These are phyloP conservation scores for Eucalyptus sp. DNA, from an alignment of 345 rosid species.

Conservation along the genomic window DNA sequence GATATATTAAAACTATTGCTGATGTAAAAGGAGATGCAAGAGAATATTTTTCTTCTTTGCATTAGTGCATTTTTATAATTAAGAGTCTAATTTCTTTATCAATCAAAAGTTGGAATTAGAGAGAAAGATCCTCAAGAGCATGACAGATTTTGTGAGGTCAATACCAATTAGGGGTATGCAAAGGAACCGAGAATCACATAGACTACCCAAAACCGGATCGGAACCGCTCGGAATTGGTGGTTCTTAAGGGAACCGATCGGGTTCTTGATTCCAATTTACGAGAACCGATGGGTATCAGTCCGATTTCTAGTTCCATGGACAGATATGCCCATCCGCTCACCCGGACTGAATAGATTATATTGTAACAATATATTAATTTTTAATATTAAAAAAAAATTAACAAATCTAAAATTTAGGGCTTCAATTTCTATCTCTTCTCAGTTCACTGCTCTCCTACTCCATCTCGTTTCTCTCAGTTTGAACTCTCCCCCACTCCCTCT, in stretches of 20 bases:
- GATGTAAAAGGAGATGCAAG: background rate
- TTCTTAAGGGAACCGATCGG: rapidly evolving
- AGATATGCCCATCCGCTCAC: rapidly evolving
- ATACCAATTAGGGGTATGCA: too few species aligned
- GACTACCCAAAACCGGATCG: rapidly evolving
- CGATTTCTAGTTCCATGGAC: rapidly evolving
- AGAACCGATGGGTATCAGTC: rapidly evolving
- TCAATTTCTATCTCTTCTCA: too few species aligned
- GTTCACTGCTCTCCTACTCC: rapidly evolving
- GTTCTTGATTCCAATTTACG: too few species aligned
- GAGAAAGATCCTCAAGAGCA: rapidly evolving
- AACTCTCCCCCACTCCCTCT: too few species aligned
- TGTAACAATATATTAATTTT: too few species aligned
- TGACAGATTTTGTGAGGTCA: background rate
- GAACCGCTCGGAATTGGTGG: rapidly evolving
- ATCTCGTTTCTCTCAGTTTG: rapidly evolving
- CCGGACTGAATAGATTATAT: rapidly evolving
- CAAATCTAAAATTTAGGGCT: too few species aligned
- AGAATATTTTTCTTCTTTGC: background rate
- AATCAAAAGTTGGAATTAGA: background rate
- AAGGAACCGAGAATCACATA: rapidly evolving
- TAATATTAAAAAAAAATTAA: too few species aligned
- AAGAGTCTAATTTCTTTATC: background rate
- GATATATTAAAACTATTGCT: background rate
- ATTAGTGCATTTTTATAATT: background rate